Conservation (phyloP, 257 asterid genomes). For the Cruciata laevipes region DNA sequence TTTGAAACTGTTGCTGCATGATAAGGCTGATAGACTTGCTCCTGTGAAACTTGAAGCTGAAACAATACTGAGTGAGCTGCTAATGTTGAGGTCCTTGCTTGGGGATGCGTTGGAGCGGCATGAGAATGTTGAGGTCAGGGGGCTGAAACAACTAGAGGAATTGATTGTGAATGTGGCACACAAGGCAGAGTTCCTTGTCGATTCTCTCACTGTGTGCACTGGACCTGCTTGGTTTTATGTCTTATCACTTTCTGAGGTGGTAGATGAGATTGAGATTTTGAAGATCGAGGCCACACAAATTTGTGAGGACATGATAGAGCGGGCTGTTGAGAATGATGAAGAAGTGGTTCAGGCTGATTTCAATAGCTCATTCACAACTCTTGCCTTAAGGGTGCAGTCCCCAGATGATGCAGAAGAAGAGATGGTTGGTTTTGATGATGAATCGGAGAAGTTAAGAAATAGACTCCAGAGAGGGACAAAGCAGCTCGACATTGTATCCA, state of each 20-base stretch:
- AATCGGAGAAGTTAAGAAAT: not conserved
- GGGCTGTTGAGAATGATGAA: not conserved
- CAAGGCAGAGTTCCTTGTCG: not conserved
- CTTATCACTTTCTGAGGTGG: not conserved
- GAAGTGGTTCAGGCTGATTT: not conserved
- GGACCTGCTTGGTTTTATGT: not conserved
- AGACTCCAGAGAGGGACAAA: slow-evolving; percentile 4
- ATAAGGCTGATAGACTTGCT: not conserved
- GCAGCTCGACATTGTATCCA: not conserved
- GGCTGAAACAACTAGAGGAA: not conserved
- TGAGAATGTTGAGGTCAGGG: not conserved
- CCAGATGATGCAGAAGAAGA: not conserved
- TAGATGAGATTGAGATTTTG: not conserved
- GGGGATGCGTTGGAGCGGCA: not conserved
- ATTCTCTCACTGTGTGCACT: not conserved
- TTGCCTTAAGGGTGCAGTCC: not conserved
- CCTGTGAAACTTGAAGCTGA: not conserved
- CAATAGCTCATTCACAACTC: not conserved
- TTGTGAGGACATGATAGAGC: not conserved
- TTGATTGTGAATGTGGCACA: not conserved
- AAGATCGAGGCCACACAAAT: not conserved
- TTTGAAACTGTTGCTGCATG: not conserved
- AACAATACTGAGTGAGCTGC: not conserved
- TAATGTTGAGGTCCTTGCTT: not conserved
- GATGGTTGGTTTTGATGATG: slow-evolving; percentile 1